phyloP scores from a whole-genome alignment of 169 alveolate genomes.

The Haemoproteus tartakovskyi region DNA sequence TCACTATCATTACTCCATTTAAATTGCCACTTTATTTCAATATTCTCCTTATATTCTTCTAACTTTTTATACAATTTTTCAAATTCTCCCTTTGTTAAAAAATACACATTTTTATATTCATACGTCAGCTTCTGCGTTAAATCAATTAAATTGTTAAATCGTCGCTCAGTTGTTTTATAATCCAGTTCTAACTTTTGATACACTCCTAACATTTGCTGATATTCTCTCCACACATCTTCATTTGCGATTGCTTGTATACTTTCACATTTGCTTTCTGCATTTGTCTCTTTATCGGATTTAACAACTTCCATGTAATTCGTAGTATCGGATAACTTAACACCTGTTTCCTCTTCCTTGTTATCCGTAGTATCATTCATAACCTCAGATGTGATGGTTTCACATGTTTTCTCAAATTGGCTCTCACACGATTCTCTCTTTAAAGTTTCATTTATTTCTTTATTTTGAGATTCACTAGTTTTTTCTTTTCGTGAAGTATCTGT shows the following conservation, averaged over 20 bases:
- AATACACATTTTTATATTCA: conserved; percentile 61
- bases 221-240: conserved; percentile 1
- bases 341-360: not conserved
- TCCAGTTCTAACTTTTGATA: conserved; percentile 33
- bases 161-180: conserved; percentile 56
- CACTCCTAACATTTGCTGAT: conserved; percentile 7
- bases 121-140: conserved; percentile 50
- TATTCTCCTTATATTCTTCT: conserved; percentile 43
- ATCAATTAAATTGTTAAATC: conserved; percentile 54
- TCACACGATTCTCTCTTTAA: no score
- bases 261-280: no score
- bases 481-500: no score
- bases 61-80: conserved; percentile 40
- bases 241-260: not conserved
- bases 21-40: conserved; percentile 48
- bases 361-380: no score
- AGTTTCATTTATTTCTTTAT: no score
- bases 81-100: conserved; percentile 49
- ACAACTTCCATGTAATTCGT: no score
- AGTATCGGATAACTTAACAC: not conserved
- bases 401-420: no score
- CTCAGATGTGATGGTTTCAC: no score
- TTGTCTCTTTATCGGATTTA: no score
- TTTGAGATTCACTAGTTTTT: no score
- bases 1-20: conserved; percentile 36